Conservation (phyloP, 768 basidiomycete genomes). For the Mycena epipterygia region DNA sequence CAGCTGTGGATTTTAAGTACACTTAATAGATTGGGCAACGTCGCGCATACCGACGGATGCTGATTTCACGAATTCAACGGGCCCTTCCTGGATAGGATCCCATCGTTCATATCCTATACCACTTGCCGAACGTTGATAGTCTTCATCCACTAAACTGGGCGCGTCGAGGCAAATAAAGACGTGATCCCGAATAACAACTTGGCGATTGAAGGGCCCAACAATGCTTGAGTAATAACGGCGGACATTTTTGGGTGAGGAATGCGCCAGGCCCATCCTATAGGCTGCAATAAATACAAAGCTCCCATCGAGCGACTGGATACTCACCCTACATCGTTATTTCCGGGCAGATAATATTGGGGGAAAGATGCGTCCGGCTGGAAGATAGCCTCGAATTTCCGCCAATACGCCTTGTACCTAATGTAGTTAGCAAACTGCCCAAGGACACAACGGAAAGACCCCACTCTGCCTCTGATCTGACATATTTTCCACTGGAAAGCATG, state of each 20-base stretch:
- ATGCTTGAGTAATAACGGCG: slow-evolving; percentile 68
- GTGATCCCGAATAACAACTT: slow-evolving; percentile 75
- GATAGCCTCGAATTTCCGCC: slow-evolving; percentile 70
- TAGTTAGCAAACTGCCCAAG: slow-evolving; percentile 4
- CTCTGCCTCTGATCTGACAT: slow-evolving; percentile 61
- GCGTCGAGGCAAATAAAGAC: slow-evolving; percentile 81
- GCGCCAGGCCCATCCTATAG: slow-evolving; percentile 67
- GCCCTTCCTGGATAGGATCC: slow-evolving; percentile 65
- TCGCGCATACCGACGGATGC: slow-evolving; percentile 57
- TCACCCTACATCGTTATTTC: slow-evolving; percentile 87
- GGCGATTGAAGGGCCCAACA: slow-evolving; percentile 80
- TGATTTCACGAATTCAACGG: slow-evolving; percentile 70
- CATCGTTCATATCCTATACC: slow-evolving; percentile 67
- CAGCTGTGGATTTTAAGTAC: slow-evolving; percentile 36
- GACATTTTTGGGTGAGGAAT: slow-evolving; percentile 64
- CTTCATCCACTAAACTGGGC: slow-evolving; percentile 86
- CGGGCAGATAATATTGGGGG: slow-evolving; percentile 73
- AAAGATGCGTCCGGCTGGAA: slow-evolving; percentile 61
- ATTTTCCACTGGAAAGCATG: slow-evolving; percentile 76
- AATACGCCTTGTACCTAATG: slow-evolving; percentile 72
- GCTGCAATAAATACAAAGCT: slow-evolving; percentile 1
- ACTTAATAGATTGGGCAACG: not conserved
- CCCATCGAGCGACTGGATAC: slow-evolving; percentile 35
- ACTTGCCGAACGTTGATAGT: slow-evolving; percentile 72
- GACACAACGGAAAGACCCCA: slow-evolving; percentile 38